Evolutionary conservation across 148 eudicot genomes (phyloP).

Genomic region (Bassia scoparia): DNA sequence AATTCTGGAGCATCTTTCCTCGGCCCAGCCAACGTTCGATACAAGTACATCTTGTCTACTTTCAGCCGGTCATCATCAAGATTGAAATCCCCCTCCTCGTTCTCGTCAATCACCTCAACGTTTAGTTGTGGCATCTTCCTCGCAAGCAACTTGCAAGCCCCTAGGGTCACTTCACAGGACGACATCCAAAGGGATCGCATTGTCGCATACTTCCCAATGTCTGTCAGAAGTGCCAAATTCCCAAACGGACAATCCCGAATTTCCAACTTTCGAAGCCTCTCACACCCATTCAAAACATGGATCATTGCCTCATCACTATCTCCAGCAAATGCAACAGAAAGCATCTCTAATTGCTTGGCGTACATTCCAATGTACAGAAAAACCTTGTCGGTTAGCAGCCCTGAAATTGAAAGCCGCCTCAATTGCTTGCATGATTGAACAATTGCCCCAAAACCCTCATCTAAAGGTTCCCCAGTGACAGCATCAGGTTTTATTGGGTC

Average conservation of each 20-base stretch:
- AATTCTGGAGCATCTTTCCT: conserved; percentile 65
- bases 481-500: conserved; percentile 64
- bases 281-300: conserved; percentile 79
- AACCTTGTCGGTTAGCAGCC: conserved; percentile 67
- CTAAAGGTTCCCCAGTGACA: conserved; percentile 57
- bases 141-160: conserved; percentile 68
- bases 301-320: conserved; percentile 74
- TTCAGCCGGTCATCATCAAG: conserved; percentile 42
- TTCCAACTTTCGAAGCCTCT: conserved; percentile 70
- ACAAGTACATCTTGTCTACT: conserved; percentile 73
- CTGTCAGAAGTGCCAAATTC: conserved; percentile 60
- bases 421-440: conserved; percentile 70
- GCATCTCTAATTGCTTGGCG: conserved; percentile 86
- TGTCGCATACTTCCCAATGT: conserved; percentile 80
- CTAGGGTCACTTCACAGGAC: conserved; percentile 70
- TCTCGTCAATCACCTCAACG: conserved; percentile 78
- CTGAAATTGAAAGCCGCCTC: conserved; percentile 64
- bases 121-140: conserved; percentile 68
- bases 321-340: conserved; percentile 82
- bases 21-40: conserved; percentile 69
- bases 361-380: conserved; percentile 83
- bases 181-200: conserved; percentile 99
- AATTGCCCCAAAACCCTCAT: conserved; percentile 84
- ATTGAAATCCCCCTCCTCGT: conserved; percentile 29
- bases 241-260: conserved; percentile 77